Evolutionary conservation across 2,329 filamentous ascomycete genomes (phyloP), one percentile per base, ranked within the genome.

Genomic region (Orbilia ellipsospora): DNA sequence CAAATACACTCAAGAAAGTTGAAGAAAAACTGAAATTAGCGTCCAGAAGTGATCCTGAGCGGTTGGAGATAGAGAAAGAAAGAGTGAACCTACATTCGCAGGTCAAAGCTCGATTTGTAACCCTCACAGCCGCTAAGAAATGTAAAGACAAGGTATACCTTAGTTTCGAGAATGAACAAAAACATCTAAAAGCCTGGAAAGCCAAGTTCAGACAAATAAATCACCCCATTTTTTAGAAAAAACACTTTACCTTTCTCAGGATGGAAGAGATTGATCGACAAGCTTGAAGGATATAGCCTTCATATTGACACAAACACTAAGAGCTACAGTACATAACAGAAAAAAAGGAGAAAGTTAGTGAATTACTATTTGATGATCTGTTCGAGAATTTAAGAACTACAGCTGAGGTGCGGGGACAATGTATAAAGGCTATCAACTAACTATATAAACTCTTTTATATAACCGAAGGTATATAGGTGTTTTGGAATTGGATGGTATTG

Each of bases 391-490:
- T 16, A 16, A 5, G 8, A n/a, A 50, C 45, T 16, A 16, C n/a
- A n/a, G 45, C 8, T 16, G 45, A 50, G n/a, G 8, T 50, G n/a
- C 45, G n/a, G 5, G 8, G 5, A 16, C 45, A n/a, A 16, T n/a
- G 45, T 16, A 16, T 50, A 10, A n/a, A 50, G 16, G 8, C n/a
- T n/a, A 16, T 50, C 45, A n/a, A n/a, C 5, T 50, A n/a, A 16
- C n/a, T 50, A 16, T 5, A n/a, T 16, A 8, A 50, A 16, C n/a
- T 50, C 5, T 50, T 16, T n/a, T 16, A n/a, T 10, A 50, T 10
- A 16, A 50, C 45, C 8, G 45, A 50, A 50, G n/a, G 45, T n/a
- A 10, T 50, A 10, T n/a, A 50, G 45, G 45, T n/a, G n/a, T 50
- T 50, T 50, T n/a, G n/a, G n/a, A 50, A 50, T 16, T n/a, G 45